A percentile compares a stretch with the other conserved stretches of the same genome.
These are phyloP conservation scores for Magnolia changhungtana DNA, from an alignment of 164 flowering plant genomes.

Conservation along the genomic window DNA sequence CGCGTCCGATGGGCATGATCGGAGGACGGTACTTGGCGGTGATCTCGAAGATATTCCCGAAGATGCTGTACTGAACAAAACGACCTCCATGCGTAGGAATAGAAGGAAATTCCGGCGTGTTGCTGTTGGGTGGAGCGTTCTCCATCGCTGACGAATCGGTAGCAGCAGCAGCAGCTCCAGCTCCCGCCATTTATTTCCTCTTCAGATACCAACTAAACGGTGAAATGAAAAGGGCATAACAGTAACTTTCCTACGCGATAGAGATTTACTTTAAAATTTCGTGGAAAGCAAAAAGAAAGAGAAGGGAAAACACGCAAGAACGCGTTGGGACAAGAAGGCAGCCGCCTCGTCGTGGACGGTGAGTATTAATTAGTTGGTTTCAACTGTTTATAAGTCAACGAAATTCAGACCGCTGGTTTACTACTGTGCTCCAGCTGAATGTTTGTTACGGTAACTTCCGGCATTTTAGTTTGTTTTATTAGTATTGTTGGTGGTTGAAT, in stretches of 20 bases:
- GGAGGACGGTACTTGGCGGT: constrained; percentile 80
- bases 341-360: not conserved
- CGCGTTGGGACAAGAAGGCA: not conserved
- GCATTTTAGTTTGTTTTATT: too few species aligned
- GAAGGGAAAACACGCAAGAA: not conserved
- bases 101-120: constrained; percentile 45
- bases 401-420: too few species aligned
- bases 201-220: not conserved
- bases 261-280: not conserved
- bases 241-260: not conserved
- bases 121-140: constrained; percentile 5
- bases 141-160: constrained; percentile 8
- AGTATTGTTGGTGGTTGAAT: too few species aligned
- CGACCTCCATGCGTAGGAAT: constrained; percentile 62
- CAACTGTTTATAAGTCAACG: not conserved
- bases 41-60: constrained; percentile 76
- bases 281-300: not conserved
- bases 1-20: constrained; percentile 84
- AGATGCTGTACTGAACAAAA: constrained; percentile 62
- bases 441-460: too few species aligned
- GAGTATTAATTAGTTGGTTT: not conserved
- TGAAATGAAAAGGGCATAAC: not conserved
- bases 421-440: too few species aligned
- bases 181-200: constrained; percentile 10
- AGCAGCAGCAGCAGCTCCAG: constrained; percentile 24